A percentile compares a stretch with the other conserved stretches of the same genome.
Conservation (phyloP, 2,329 filamentous ascomycete species). For the Fusarium sulawesiense region DNA sequence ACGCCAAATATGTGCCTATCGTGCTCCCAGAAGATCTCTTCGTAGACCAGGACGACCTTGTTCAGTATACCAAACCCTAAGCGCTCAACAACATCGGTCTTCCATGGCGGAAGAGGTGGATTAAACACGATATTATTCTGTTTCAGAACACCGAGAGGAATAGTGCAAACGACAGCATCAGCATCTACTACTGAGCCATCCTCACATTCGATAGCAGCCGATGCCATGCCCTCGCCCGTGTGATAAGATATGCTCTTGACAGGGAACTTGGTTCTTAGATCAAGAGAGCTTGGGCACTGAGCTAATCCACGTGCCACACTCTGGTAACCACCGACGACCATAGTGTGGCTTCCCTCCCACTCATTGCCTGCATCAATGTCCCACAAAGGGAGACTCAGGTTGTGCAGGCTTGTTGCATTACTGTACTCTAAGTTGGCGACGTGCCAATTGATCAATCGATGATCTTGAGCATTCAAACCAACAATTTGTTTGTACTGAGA, state of each 20-base stretch:
- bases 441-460: conserved; percentile 96
- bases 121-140: conserved; percentile 84
- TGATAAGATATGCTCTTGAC: conserved; percentile 80
- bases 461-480: conserved; percentile 85
- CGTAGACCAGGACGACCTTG: conserved; percentile 92
- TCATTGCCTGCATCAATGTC: conserved; percentile 98
- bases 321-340: conserved; percentile 94
- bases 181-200: conserved; percentile 82
- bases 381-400: conserved; percentile 90
- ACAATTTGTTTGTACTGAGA: conserved; percentile 86
- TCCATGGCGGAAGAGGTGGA: conserved; percentile 91
- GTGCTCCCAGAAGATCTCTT: conserved; percentile 90
- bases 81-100: conserved; percentile 80
- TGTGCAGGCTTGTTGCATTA: conserved; percentile 88
- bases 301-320: conserved; percentile 89
- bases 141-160: conserved; percentile 92
- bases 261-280: conserved; percentile 78
- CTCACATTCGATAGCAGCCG: conserved; percentile 76
- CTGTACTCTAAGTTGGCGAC: conserved; percentile 98
- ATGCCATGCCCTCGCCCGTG: conserved; percentile 56
- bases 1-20: conserved; percentile 94
- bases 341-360: conserved; percentile 93
- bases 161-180: conserved; percentile 91
- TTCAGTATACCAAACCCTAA: conserved; percentile 95
- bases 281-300: conserved; percentile 78